Evolutionary conservation across 2,329 filamentous ascomycete genomes (phyloP), one percentile per base, ranked within the genome.

Genomic region (Fusarium nanum): DNA sequence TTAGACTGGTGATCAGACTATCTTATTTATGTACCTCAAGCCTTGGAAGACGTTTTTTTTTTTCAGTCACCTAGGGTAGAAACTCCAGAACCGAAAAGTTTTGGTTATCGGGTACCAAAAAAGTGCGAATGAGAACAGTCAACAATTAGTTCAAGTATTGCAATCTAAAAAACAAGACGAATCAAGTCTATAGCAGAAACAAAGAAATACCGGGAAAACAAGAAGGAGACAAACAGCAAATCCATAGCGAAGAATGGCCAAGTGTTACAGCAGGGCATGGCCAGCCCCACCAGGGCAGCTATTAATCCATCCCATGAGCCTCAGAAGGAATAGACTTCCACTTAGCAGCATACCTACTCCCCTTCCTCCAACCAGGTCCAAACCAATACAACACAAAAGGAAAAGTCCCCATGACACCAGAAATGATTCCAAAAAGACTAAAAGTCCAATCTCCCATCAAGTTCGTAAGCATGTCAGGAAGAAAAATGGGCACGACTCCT

Each of bases 361-460:
- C 52, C 32, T 46, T 6, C 41, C 57, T 57, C 9, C 32, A 42
- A 8, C 34, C 34, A 3, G 57, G 5, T n/a, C 57, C 53, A 27
- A 60, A 34, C 42, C 53, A 41, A 28, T 58, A 60, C 12, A 58
- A 20, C 23, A 41, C 27, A 25, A 60, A 42, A 11, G 53, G 57
- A 18, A 58, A 42, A 11, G 25, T 14, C 22, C 12, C 13, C 57
- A 60, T 58, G 7, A 47, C 18, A 13, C 52, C 57, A 5, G 53
- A 57, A 4, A 60, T 25, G 2, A 60, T 58, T 6, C 57, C 53
- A 32, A 60, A 60, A 11, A 57, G 18, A 13, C 53, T 60, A 3
- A 60, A 58, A 0, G 57, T 60, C 57, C 53, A 60, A 6, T 34
- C 20, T 30, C 53, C 53, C 4, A 20, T 27, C 18, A 58, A 5